Base-by-base conservation (phyloP, 129 eudicot genomes). In the Tagetes erecta region DNA sequence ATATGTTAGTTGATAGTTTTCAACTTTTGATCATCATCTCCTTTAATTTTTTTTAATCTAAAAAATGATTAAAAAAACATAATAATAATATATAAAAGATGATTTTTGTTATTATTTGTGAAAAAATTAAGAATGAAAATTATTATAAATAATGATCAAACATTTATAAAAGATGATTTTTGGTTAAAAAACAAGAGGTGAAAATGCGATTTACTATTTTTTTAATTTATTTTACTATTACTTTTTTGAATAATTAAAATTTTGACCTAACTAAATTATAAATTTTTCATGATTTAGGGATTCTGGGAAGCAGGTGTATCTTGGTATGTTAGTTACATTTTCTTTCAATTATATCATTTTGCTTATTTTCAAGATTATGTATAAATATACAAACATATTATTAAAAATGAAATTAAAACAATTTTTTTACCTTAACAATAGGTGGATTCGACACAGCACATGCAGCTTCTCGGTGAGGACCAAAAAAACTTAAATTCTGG, bases 361-460 rank as follows among this genome's bases (percentile, higher is more conserved):
- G 8, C 30, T 34, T 52, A 50, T 51, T 51, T 44, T 56, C 64
- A 70, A n/a, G 36, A 70, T 70, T 1, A 2, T 69, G 1, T 5
- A 34, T 42, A n/a, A 14, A 6, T 34, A 31, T 33, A 64, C 30
- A 3, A 6, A 14, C 33, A 63, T 12, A 39, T 44, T 67, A 41
- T 30, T 27, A 38, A 2, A 14, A 20, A 20, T 20, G 27, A 20
- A 20, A 20, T 20, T 20, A 20, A 20, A 20, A 20, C 27, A 20
- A 20, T 20, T 39, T 36, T 38, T 3, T 75, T 38, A 62, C 8
- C 9, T 0, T 62, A 35, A 44, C 63, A 65, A 63, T 71, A 91
- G 97, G 97, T 81, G 96, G 96, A 76, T 90, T 90, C 72, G 96
- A 90, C 74, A 90, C 96, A 8, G 96, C 96, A 64, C 90, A 87